A percentile compares a stretch with the other conserved stretches of the same genome.
Conservation (phyloP, 805 yeast species). For the Candida nonsorbophila region DNA sequence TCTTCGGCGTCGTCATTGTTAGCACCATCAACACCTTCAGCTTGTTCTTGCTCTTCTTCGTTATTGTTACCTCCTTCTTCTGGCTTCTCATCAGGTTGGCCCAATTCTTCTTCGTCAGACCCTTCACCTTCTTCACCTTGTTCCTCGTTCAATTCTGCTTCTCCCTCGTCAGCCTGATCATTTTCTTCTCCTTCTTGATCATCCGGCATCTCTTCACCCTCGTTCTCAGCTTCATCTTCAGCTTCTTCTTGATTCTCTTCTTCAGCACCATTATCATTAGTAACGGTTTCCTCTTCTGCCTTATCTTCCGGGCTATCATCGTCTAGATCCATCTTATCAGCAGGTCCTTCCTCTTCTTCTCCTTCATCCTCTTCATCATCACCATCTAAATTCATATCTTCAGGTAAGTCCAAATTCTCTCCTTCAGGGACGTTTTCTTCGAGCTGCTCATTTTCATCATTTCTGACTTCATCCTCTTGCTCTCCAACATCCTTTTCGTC, state of each 20-base stretch:
- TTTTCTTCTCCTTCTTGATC: constrained; percentile 28
- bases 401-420: constrained; percentile 87
- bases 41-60: constrained; percentile 20
- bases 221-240: constrained; percentile 21
- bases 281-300: constrained; percentile 15
- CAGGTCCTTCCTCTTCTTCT: constrained; percentile 39
- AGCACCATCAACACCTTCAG: constrained; percentile 54
- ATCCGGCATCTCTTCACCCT: constrained; percentile 32
- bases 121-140: constrained; percentile 23
- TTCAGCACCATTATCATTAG: constrained; percentile 19
- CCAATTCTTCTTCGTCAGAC: constrained; percentile 28
- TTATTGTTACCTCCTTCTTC: constrained; percentile 38
- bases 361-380: constrained; percentile 52
- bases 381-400: constrained; percentile 84
- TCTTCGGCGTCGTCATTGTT: constrained; percentile 38
- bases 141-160: constrained; percentile 14
- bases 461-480: constrained; percentile 71
- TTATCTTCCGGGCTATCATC: constrained; percentile 20
- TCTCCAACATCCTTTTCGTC: constrained; percentile 75
- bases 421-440: constrained; percentile 76
- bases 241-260: constrained; percentile 14
- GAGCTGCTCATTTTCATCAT: constrained; percentile 63
- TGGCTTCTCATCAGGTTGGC: constrained; percentile 24
- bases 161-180: constrained; percentile 25
- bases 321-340: constrained; percentile 23